phyloP scores from a whole-genome alignment of 2,329 filamentous ascomycete species.

The Tolypocladium tropicale region DNA sequence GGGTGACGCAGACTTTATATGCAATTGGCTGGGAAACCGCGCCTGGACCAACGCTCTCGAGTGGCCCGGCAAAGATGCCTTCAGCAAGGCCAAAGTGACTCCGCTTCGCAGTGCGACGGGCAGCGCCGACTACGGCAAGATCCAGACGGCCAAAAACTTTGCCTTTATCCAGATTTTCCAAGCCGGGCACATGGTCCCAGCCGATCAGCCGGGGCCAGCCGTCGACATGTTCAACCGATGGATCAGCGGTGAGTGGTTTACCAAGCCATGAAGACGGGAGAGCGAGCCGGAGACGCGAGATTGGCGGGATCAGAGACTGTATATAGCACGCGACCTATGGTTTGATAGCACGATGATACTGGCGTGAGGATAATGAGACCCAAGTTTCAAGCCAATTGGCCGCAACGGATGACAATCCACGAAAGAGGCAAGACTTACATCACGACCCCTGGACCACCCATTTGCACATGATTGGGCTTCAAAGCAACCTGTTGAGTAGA shows the following conservation, averaged over 20 bases:
- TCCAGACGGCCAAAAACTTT: slow-evolving; percentile 88
- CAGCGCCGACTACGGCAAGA: slow-evolving; percentile 48
- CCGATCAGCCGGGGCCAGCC: slow-evolving; percentile 82
- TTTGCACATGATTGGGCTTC: too few relatives aligned
- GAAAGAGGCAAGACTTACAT: too few relatives aligned
- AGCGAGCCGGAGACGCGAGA: neutral
- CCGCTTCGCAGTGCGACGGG: slow-evolving; percentile 50
- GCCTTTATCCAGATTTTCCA: slow-evolving; percentile 83
- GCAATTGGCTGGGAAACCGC: slow-evolving; percentile 98
- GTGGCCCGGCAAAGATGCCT: slow-evolving; percentile 78
- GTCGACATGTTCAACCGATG: slow-evolving; percentile 92
- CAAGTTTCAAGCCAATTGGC: too few relatives aligned
- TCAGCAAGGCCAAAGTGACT: slow-evolving; percentile 58
- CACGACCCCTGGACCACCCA: too few relatives aligned
- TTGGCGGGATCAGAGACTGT: neutral
- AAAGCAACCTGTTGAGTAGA: too few relatives aligned
- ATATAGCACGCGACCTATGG: neutral
- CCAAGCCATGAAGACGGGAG: neutral
- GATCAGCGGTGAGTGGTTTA: slow-evolving; percentile 34
- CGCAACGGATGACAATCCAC: too few relatives aligned
- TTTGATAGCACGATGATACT: neutral
- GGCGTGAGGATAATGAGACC: neutral
- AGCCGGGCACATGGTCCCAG: slow-evolving; percentile 93
- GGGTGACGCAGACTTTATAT: slow-evolving; percentile 77
- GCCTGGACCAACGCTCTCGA: slow-evolving; percentile 89